Percentiles rank a stretch among this genome's conserved stretches.
Conservation (phyloP, 2,329 filamentous ascomycete species). For the Hymenoscyphus scutula region DNA sequence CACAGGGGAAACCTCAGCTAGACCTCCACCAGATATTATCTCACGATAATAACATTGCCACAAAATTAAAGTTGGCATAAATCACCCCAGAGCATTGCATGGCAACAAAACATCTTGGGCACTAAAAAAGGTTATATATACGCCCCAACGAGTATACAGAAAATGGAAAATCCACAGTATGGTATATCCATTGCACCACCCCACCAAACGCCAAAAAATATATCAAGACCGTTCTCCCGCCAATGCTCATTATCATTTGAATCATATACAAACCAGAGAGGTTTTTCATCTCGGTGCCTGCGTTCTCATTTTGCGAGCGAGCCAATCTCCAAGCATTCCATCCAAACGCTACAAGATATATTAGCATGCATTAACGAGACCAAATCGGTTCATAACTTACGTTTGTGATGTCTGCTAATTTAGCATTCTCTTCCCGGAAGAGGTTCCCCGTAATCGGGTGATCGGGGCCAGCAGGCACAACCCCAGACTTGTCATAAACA, state of each 20-base stretch:
- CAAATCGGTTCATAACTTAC: slow-evolving; percentile 45
- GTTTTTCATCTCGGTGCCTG: slow-evolving; percentile 28
- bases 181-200: slow-evolving; percentile 21
- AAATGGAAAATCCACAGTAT: slow-evolving; percentile 19
- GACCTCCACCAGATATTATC: not conserved
- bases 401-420: slow-evolving; percentile 80
- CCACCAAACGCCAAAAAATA: slow-evolving; percentile 15
- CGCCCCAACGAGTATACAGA: slow-evolving; percentile 12
- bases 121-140: not conserved
- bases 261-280: slow-evolving; percentile 30
- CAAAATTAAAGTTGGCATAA: not conserved
- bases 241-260: slow-evolving; percentile 27
- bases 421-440: slow-evolving; percentile 84
- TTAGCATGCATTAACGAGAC: slow-evolving; percentile 16
- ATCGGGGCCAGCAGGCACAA: slow-evolving; percentile 74
- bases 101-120: not conserved
- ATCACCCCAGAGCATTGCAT: not conserved
- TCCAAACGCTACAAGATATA: slow-evolving; percentile 65
- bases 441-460: slow-evolving; percentile 79
- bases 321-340: slow-evolving; percentile 78
- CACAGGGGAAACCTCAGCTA: not conserved
- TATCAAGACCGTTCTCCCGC: slow-evolving; percentile 15
- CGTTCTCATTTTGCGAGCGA: slow-evolving; percentile 65
- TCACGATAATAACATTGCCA: not conserved
- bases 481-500: slow-evolving; percentile 87